Evolutionary conservation across 805 yeast genomes (phyloP).

Genomic region (Kluyveromyces aestuarii): DNA sequence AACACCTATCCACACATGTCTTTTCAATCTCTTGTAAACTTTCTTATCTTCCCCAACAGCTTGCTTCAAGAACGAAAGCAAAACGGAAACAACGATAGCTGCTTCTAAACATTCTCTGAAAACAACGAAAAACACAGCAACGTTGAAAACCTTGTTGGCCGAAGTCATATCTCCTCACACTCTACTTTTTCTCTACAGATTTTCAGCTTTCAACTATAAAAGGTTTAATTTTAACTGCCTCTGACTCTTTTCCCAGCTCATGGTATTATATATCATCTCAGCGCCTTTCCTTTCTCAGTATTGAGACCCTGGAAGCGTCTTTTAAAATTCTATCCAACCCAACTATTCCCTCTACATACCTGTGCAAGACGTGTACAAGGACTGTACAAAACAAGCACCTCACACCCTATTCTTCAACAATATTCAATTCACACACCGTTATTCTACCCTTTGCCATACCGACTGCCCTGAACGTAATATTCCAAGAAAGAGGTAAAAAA

Average conservation of each 20-base stretch:
- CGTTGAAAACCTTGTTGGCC: conserved; percentile 35
- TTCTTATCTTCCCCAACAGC: conserved; percentile 54
- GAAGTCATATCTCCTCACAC: not conserved
- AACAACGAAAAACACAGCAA: conserved; percentile 72
- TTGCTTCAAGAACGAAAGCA: conserved; percentile 85
- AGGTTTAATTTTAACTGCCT: too few relatives aligned
- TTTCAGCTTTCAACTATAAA: not conserved
- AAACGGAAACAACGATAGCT: conserved; percentile 79
- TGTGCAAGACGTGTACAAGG: not conserved
- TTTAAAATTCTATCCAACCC: not conserved
- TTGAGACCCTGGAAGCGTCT: not conserved
- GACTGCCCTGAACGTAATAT: too few relatives aligned
- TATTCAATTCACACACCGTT: not conserved
- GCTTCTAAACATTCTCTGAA: conserved; percentile 95
- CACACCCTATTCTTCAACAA: not conserved
- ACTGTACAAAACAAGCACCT: not conserved
- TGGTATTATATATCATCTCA: not conserved
- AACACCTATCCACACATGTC: conserved; percentile 86
- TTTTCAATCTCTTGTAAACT: conserved; percentile 52
- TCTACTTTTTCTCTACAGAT: not conserved
- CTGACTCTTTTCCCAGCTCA: not conserved
- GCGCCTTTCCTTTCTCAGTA: not conserved
- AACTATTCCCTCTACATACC: not conserved
- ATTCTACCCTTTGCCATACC: not conserved
- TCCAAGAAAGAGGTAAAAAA: too few relatives aligned